These are phyloP conservation scores for Protomyces lactucae-debilis DNA, from an alignment of 1,139 yeast species.

Conservation along the genomic window DNA sequence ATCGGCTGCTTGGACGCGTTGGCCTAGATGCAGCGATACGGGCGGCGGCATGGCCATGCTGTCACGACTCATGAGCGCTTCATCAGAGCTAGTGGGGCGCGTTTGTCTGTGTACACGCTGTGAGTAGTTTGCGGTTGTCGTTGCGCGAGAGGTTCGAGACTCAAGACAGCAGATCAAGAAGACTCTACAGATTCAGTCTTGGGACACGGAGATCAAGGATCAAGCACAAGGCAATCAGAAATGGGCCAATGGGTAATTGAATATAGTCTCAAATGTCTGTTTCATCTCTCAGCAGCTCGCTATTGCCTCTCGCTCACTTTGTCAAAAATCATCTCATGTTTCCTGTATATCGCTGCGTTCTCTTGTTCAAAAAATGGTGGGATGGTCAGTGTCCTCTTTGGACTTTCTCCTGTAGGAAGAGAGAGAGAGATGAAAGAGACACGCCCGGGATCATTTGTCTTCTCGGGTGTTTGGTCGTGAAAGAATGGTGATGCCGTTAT, in stretches of 20 bases:
- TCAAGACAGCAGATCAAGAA: no score
- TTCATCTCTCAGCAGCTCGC: background rate
- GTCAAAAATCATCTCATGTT: background rate
- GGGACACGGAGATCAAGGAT: background rate
- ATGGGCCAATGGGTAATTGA: background rate
- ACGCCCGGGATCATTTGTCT: no score
- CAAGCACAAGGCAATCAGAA: background rate
- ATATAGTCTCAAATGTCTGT: background rate
- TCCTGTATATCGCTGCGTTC: no score
- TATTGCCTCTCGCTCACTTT: background rate
- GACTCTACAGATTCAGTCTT: background rate
- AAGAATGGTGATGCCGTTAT: no score
- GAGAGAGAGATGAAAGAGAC: no score
- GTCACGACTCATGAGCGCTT: background rate
- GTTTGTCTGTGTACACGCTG: background rate
- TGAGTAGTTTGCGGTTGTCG: background rate
- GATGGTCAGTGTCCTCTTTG: no score
- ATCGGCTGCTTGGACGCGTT: slow-evolving; percentile 16
- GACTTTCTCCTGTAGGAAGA: no score
- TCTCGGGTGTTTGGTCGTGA: no score
- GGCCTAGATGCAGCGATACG: background rate
- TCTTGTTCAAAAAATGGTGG: no score
- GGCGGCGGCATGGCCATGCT: background rate
- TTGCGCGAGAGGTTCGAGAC: background rate
- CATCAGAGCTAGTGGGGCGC: background rate